Conservation (phyloP, 805 yeast genomes). For the Osmozyma mogii region DNA sequence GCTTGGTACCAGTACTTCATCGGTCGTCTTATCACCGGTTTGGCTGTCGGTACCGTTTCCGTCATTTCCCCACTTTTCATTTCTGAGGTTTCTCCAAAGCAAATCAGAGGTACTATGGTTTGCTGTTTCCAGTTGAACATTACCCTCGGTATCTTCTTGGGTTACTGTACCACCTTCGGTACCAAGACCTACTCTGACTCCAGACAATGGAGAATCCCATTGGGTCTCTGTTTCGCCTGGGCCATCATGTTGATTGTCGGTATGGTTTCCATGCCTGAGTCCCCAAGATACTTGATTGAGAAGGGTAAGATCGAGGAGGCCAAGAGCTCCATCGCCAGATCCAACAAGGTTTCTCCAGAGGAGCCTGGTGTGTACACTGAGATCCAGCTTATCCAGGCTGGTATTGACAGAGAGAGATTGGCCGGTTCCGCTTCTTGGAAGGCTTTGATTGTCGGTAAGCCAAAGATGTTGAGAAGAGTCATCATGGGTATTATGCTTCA, state of each 20-base stretch:
- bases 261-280: not conserved
- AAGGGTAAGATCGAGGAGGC: not conserved
- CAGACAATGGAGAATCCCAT: not conserved
- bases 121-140: not conserved
- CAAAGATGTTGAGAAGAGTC: not conserved
- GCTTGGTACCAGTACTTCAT: slow-evolving; percentile 1
- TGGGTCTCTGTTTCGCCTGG: slow-evolving; percentile 1
- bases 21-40: not conserved
- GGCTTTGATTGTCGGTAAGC: not conserved
- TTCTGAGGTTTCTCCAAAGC: not conserved
- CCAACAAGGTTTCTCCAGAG: not conserved
- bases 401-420: slow-evolving; percentile 1
- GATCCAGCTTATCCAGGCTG: slow-evolving; percentile 1
- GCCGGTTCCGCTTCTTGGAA: not conserved
- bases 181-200: slow-evolving; percentile 1
- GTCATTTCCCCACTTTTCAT: slow-evolving; percentile 1
- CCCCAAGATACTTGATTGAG: not conserved
- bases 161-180: slow-evolving; percentile 1
- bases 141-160: slow-evolving; percentile 1
- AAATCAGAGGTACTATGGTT: not conserved
- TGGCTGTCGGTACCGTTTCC: not conserved
- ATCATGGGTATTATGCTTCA: slow-evolving; percentile 1
- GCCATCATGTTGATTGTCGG: not conserved
- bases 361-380: not conserved
- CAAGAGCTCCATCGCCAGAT: not conserved